Conservation (phyloP, 2,329 filamentous ascomycete species). For the Talaromyces sp. region DNA sequence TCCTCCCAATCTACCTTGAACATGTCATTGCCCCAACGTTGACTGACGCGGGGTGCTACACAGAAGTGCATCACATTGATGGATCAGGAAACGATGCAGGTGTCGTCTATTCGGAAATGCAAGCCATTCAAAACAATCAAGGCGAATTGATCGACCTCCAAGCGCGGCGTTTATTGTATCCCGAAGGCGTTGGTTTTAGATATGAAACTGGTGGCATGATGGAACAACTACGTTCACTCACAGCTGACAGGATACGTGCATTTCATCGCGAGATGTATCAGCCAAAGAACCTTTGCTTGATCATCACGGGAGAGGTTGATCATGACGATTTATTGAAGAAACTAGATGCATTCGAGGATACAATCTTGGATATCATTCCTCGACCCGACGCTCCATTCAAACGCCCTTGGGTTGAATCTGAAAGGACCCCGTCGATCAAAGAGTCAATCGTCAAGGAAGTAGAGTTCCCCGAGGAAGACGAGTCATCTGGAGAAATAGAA, state of each 20-base stretch:
- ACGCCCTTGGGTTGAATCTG: conserved; percentile 86
- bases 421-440: conserved; percentile 67
- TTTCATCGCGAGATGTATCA: conserved; percentile 98
- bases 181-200: conserved; percentile 83
- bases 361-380: conserved; percentile 78
- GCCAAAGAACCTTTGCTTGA: conserved; percentile 85
- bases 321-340: conserved; percentile 75
- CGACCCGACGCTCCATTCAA: conserved; percentile 70
- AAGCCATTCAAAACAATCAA: conserved; percentile 82
- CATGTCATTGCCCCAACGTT: conserved; percentile 88
- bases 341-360: conserved; percentile 81
- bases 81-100: conserved; percentile 91
- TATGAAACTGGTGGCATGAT: conserved; percentile 99
- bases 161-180: conserved; percentile 76
- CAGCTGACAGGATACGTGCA: conserved; percentile 82
- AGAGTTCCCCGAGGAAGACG: conserved; percentile 94
- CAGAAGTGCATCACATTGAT: conserved; percentile 94
- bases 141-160: conserved; percentile 82
- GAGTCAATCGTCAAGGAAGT: conserved; percentile 72
- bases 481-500: conserved; percentile 83
- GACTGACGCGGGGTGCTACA: conserved; percentile 88
- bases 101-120: conserved; percentile 98
- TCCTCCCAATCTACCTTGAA: conserved; percentile 90
- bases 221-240: conserved; percentile 79
- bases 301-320: conserved; percentile 89